phyloP scores from a whole-genome alignment of 768 basidiomycete genomes.

The Mycena amicta region DNA sequence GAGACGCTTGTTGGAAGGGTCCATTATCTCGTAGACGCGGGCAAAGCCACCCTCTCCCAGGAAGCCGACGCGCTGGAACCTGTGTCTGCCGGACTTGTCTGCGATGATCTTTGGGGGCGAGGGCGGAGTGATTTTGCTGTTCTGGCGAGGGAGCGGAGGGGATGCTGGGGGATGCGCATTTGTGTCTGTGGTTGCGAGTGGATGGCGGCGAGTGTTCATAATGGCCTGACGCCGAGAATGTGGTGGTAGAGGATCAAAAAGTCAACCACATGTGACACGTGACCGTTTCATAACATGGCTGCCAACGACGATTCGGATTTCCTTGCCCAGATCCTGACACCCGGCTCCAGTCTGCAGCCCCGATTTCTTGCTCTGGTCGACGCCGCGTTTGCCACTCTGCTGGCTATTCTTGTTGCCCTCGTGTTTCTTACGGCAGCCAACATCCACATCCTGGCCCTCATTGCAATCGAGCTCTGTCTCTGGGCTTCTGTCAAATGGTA shows the following conservation, averaged over 20 bases:
- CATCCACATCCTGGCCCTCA: conserved; percentile 66
- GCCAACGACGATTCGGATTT: conserved; percentile 31
- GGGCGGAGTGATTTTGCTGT: conserved; percentile 78
- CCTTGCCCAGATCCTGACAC: conserved; percentile 61
- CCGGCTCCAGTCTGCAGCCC: conserved; percentile 78
- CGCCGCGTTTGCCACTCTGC: conserved; percentile 56
- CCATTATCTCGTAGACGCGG: conserved; percentile 93
- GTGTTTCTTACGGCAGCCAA: conserved; percentile 65
- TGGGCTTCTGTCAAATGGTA: conserved; percentile 87
- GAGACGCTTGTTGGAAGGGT: conserved; percentile 58
- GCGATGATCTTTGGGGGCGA: conserved; percentile 78
- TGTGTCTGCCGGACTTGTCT: conserved; percentile 58
- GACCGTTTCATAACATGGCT: neutral
- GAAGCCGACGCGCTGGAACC: conserved; percentile 77
- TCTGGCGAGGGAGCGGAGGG: conserved; percentile 79
- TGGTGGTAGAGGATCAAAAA: conserved; percentile 1
- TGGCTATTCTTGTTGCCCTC: conserved; percentile 61
- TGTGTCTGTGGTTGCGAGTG: conserved; percentile 36
- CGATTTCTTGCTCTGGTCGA: conserved; percentile 68
- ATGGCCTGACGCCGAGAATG: conserved; percentile 37
- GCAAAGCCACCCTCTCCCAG: conserved; percentile 98
- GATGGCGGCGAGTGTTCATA: conserved; percentile 27
- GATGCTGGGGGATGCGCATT: conserved; percentile 37
- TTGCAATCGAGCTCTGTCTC: conserved; percentile 63
- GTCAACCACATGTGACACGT: neutral